Percentiles rank a stretch among this genome's conserved stretches.
Conservation (phyloP, 2,329 filamentous ascomycete genomes). For the Tolypocladium ovalisporum region DNA sequence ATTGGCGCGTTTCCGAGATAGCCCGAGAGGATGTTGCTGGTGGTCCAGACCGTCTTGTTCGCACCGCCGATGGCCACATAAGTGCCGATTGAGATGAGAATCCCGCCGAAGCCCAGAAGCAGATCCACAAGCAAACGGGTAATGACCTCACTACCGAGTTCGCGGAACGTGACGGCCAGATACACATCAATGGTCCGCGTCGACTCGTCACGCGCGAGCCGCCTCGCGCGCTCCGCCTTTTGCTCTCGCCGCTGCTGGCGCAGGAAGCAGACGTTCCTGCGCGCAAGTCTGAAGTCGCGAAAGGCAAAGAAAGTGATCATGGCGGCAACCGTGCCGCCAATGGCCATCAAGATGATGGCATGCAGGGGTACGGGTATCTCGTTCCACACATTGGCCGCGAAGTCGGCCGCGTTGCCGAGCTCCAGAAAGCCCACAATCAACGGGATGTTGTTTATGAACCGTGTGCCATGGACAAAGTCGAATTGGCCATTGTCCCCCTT, state of each 20-base stretch:
- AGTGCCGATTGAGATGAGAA: background rate
- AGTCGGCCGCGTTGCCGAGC: background rate
- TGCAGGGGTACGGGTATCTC: background rate
- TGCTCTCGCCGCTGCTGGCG: background rate
- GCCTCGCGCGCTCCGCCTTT: background rate
- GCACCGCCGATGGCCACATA: background rate
- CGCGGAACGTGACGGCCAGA: background rate
- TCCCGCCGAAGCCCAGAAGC: background rate
- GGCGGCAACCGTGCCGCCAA: background rate
- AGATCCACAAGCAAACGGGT: background rate
- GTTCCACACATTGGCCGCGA: background rate
- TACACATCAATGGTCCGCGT: background rate
- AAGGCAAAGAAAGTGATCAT: background rate
- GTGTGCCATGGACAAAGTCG: background rate
- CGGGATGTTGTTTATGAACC: background rate
- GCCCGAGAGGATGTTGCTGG: background rate
- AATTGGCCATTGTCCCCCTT: background rate
- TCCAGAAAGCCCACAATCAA: background rate
- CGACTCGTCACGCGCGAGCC: background rate
- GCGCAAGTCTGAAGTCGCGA: background rate
- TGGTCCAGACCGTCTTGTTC: background rate
- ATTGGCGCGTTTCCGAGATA: background rate
- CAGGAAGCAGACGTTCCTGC: background rate
- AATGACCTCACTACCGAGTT: background rate
- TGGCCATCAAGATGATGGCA: background rate